phyloP scores from a whole-genome alignment of 306 rosid genomes.

The Potentilla sterilis region DNA sequence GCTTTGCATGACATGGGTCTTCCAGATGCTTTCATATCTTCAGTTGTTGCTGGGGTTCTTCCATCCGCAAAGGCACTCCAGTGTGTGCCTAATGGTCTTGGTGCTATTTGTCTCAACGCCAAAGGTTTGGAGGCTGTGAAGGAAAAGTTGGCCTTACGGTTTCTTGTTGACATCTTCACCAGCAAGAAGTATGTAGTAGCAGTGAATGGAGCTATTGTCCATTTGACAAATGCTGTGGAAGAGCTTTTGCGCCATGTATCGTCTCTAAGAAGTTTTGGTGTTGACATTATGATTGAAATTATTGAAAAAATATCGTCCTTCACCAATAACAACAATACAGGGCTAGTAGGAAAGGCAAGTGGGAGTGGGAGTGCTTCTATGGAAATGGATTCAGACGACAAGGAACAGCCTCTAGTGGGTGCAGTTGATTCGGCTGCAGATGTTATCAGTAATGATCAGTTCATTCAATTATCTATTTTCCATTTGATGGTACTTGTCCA shows the following conservation, averaged over 20 bases:
- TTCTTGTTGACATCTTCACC: slow-evolving; percentile 82
- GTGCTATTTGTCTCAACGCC: slow-evolving; percentile 94
- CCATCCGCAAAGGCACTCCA: slow-evolving; percentile 91
- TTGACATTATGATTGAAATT: slow-evolving; percentile 82
- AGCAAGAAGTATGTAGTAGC: slow-evolving; percentile 74
- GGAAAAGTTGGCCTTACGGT: slow-evolving; percentile 64
- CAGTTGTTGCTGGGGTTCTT: slow-evolving; percentile 76
- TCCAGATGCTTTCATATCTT: slow-evolving; percentile 83
- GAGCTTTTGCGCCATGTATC: slow-evolving; percentile 93
- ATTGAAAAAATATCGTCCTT: slow-evolving; percentile 65
- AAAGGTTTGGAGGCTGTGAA: slow-evolving; percentile 84
- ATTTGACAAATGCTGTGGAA: slow-evolving; percentile 89
- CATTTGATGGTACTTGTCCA: slow-evolving; percentile 94
- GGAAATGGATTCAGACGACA: slow-evolving; percentile 83
- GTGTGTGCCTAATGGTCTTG: slow-evolving; percentile 91
- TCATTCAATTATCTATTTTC: slow-evolving; percentile 69
- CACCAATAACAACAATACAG: slow-evolving; percentile 45
- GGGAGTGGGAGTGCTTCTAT: slow-evolving; percentile 57
- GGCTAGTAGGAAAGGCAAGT: slow-evolving; percentile 55
- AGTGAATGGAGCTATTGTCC: slow-evolving; percentile 95
- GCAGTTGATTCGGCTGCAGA: slow-evolving; percentile 55
- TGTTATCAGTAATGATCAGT: slow-evolving; percentile 66
- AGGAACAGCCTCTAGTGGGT: slow-evolving; percentile 48
- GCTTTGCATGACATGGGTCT: slow-evolving; percentile 90
- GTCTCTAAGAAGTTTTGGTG: slow-evolving; percentile 79